Conservation (phyloP, 257 asterid genomes). For the Thymus quinquecostatus region DNA sequence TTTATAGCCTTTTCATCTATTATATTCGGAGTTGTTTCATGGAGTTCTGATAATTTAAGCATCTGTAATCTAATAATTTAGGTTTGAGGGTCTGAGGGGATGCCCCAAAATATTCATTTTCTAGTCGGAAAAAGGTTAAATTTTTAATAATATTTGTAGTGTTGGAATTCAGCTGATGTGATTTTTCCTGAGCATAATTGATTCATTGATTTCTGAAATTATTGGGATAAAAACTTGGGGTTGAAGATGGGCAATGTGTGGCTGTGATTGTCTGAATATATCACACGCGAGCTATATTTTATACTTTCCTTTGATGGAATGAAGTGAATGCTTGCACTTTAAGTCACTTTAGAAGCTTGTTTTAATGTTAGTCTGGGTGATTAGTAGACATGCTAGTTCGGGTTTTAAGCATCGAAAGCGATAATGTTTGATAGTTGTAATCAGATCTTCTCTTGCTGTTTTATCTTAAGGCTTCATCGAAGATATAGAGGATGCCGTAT, state of each 20-base stretch:
- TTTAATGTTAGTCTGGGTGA: constrained; percentile 4
- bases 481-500: not conserved
- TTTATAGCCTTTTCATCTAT: not conserved
- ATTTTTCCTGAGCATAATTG: constrained; percentile 5
- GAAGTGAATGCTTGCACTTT: not conserved
- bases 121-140: not conserved
- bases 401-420: constrained; percentile 6
- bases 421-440: constrained; percentile 4
- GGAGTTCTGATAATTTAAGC: constrained; percentile 30
- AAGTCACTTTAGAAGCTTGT: not conserved
- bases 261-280: constrained; percentile 25
- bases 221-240: constrained; percentile 19
- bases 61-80: constrained; percentile 27
- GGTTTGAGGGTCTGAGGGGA: constrained; percentile 7
- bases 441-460: constrained; percentile 3
- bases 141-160: not conserved
- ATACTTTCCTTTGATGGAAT: constrained; percentile 1
- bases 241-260: not conserved
- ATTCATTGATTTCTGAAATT: not conserved
- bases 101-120: not conserved
- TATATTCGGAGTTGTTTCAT: constrained; percentile 9
- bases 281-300: not conserved
- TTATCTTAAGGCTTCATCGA: not conserved
- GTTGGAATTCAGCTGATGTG: constrained; percentile 13
- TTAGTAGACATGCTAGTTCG: not conserved